Evolutionary conservation across 768 basidiomycete genomes (phyloP), one percentile per base, ranked within the genome.

Genomic region (Boletus subcaerulescens): DNA sequence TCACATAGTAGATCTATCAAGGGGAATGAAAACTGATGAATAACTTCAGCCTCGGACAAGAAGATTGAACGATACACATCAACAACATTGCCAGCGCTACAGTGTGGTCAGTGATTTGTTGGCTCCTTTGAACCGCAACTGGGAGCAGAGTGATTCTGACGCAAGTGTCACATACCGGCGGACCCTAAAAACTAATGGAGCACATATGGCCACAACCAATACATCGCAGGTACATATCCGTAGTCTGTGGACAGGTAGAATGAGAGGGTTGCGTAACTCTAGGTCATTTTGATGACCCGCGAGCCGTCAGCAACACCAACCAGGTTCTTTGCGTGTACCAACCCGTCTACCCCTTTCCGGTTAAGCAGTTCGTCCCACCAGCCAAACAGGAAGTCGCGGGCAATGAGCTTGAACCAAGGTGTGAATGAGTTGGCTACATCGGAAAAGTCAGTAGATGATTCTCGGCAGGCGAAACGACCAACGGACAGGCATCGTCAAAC

Each of bases 331-430:
- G 83, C 82, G 4, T 63, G 44, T 11, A 92, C 77, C 22, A 78
- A 75, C 9, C 88, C 89, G 17, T 83, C 64, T 13, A 56, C 60
- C 56, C 76, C 76, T 67, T 76, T 83, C 36, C 89, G 84, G 50
- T 74, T 75, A 58, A 88, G 65, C 41, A 99, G 83, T 57, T 89
- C 87, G 65, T 97, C 93, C 97, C 97, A 99, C 97, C 97, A 99
- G 22, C 91, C 92, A 68, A 95, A 98, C 41, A 99, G 79, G 73
- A 96, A 96, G 69, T 98, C 93, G 4, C 94, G 84, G 3, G 93
- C 94, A 65, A 99, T 98, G 29, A 98, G 85, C 71, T 94, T 92
- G 84, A 99, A 99, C 97, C 97, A 99, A 0, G 97, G 97, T 8
- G 97, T 99, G 72, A 99, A 99, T 3, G 81, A 83, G 70, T 91